Percentiles rank a stretch among this genome's conserved stretches.
Conservation (phyloP, 768 basidiomycete genomes). For the Boletus vinaceobasis region DNA sequence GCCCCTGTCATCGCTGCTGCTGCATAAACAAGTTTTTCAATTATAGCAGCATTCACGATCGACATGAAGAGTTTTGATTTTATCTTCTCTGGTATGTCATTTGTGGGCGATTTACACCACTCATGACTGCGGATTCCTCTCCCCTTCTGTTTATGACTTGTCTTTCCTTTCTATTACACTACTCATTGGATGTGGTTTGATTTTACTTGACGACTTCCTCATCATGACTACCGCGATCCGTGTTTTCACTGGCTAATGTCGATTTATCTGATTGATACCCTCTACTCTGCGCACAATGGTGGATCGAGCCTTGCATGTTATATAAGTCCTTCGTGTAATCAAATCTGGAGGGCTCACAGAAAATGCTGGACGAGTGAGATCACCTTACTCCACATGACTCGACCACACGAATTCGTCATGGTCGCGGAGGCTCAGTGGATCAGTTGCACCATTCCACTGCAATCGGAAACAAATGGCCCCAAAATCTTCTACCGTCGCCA, state of each 20-base stretch:
- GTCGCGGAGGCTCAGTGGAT: not conserved
- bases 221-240: constrained; percentile 63
- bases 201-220: constrained; percentile 55
- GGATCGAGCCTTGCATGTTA: constrained; percentile 33
- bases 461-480: constrained; percentile 52
- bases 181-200: constrained; percentile 59
- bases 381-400: constrained; percentile 20
- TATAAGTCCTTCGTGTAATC: constrained; percentile 34
- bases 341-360: constrained; percentile 15
- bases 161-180: constrained; percentile 36
- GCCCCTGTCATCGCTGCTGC: constrained; percentile 74
- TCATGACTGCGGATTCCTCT: constrained; percentile 37
- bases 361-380: not conserved
- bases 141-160: constrained; percentile 33
- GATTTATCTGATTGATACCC: constrained; percentile 63
- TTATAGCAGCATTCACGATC: constrained; percentile 36
- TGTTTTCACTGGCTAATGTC: constrained; percentile 63
- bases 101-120: constrained; percentile 35
- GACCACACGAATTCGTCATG: not conserved
- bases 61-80: constrained; percentile 44
- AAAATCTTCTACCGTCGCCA: constrained; percentile 49
- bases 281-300: constrained; percentile 25
- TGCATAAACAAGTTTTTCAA: constrained; percentile 49
- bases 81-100: constrained; percentile 35
- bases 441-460: not conserved